phyloP scores from a whole-genome alignment of 2,329 filamentous ascomycete genomes.

The Monilinia fructigena region DNA sequence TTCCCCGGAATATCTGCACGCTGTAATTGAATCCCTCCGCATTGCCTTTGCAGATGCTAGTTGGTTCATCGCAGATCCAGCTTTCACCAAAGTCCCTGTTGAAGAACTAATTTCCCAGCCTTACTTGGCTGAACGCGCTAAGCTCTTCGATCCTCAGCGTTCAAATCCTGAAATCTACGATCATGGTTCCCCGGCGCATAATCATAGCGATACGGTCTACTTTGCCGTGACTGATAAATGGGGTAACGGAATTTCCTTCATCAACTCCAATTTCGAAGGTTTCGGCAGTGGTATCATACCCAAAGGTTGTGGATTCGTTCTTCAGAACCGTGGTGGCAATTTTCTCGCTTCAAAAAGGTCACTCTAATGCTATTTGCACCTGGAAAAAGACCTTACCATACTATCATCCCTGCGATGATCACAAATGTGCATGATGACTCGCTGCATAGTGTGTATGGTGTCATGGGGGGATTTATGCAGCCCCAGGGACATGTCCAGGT shows the following conservation, averaged over 20 bases:
- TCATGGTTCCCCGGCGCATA: slow-evolving; percentile 81
- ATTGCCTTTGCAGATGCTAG: slow-evolving; percentile 86
- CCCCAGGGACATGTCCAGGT: slow-evolving; percentile 96
- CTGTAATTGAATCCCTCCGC: slow-evolving; percentile 80
- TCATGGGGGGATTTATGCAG: slow-evolving; percentile 99
- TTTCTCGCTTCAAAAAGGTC: slow-evolving; percentile 72
- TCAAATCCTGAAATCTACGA: slow-evolving; percentile 58
- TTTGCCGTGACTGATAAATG: slow-evolving; percentile 77
- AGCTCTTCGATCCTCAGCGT: slow-evolving; percentile 56
- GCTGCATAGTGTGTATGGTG: slow-evolving; percentile 84
- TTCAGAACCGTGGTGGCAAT: slow-evolving; percentile 90
- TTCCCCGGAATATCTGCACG: slow-evolving; percentile 76
- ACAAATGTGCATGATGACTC: slow-evolving; percentile 73
- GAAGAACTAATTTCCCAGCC: slow-evolving; percentile 65
- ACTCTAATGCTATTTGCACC: slow-evolving; percentile 83
- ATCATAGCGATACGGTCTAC: slow-evolving; percentile 90
- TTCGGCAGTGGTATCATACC: slow-evolving; percentile 89
- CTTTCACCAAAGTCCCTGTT: slow-evolving; percentile 67
- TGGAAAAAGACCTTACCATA: slow-evolving; percentile 90
- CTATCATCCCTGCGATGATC: slow-evolving; percentile 90
- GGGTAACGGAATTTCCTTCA: slow-evolving; percentile 93
- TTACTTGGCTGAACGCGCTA: slow-evolving; percentile 71
- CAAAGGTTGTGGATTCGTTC: slow-evolving; percentile 80
- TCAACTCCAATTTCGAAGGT: slow-evolving; percentile 90
- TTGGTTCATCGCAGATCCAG: slow-evolving; percentile 89